These are phyloP conservation scores for Xylaria sp. DNA, from an alignment of 2,329 filamentous ascomycete genomes.

Conservation along the genomic window DNA sequence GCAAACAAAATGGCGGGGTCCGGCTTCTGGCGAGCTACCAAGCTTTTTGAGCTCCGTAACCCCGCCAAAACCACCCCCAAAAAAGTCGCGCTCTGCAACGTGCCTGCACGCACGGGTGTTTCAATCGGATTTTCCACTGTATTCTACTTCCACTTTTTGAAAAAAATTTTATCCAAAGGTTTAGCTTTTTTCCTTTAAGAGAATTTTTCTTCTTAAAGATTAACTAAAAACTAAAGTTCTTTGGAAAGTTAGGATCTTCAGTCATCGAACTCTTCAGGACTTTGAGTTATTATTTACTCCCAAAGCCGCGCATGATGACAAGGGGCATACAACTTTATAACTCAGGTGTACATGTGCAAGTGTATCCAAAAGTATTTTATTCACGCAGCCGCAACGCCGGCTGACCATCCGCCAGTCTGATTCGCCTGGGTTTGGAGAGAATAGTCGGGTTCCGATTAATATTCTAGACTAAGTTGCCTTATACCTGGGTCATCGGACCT, in stretches of 20 bases:
- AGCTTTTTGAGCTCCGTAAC: slow-evolving; percentile 14
- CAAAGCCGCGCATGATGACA: no score
- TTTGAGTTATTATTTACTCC: no score
- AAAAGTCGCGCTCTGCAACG: slow-evolving; percentile 22
- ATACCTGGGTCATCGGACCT: not conserved
- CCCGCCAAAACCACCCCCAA: slow-evolving; percentile 5
- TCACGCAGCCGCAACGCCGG: no score
- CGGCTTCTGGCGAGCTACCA: slow-evolving; percentile 17
- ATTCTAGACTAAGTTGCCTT: not conserved
- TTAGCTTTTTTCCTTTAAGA: no score
- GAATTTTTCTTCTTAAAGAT: no score
- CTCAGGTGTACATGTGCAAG: not conserved
- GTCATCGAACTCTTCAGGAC: no score
- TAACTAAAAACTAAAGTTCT: no score
- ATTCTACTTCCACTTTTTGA: no score
- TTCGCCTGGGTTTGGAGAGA: not conserved
- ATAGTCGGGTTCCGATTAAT: not conserved
- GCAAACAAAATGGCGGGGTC: slow-evolving; percentile 34
- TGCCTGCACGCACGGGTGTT: slow-evolving; percentile 19
- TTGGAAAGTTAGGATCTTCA: no score
- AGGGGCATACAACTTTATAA: no score
- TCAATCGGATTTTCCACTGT: not conserved
- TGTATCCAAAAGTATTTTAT: not conserved
- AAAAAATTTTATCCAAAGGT: no score
- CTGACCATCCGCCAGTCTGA: no score